A percentile compares a stretch with the other conserved stretches of the same genome.
Conservation (phyloP, 768 basidiomycete species). For the Boletus rubropictus region DNA sequence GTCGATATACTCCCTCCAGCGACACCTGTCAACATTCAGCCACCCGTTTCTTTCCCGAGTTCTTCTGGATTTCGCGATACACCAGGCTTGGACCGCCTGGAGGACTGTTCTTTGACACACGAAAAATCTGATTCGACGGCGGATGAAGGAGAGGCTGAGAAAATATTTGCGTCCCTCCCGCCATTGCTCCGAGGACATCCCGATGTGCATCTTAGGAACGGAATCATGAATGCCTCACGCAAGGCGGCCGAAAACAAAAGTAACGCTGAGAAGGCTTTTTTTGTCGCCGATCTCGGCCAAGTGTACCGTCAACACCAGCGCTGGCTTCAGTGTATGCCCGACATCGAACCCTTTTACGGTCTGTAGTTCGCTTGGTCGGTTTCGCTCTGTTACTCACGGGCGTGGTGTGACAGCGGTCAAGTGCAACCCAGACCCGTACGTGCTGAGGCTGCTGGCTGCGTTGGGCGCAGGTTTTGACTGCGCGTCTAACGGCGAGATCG, state of each 20-base stretch:
- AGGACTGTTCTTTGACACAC: constrained; percentile 20
- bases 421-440: constrained; percentile 96
- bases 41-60: constrained; percentile 28
- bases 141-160: constrained; percentile 34
- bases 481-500: constrained; percentile 91
- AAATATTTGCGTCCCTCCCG: constrained; percentile 58
- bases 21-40: constrained; percentile 25
- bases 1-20: constrained; percentile 42
- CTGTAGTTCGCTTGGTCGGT: constrained; percentile 26
- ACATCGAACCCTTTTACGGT: constrained; percentile 95
- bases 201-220: constrained; percentile 67
- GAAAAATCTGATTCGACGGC: constrained; percentile 47
- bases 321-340: constrained; percentile 72
- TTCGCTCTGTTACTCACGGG: constrained; percentile 24
- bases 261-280: constrained; percentile 91
- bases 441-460: constrained; percentile 84
- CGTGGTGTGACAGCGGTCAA: constrained; percentile 67
- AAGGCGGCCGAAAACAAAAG: constrained; percentile 47
- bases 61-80: constrained; percentile 23
- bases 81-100: constrained; percentile 9
- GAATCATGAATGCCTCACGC: constrained; percentile 61
- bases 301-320: constrained; percentile 81
- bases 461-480: constrained; percentile 96
- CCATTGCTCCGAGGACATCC: constrained; percentile 64
- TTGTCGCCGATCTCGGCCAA: constrained; percentile 87